A percentile compares a stretch with the other conserved stretches of the same genome.
Conservation (phyloP, 2,329 filamentous ascomycete genomes). For the Penicillium expansum region DNA sequence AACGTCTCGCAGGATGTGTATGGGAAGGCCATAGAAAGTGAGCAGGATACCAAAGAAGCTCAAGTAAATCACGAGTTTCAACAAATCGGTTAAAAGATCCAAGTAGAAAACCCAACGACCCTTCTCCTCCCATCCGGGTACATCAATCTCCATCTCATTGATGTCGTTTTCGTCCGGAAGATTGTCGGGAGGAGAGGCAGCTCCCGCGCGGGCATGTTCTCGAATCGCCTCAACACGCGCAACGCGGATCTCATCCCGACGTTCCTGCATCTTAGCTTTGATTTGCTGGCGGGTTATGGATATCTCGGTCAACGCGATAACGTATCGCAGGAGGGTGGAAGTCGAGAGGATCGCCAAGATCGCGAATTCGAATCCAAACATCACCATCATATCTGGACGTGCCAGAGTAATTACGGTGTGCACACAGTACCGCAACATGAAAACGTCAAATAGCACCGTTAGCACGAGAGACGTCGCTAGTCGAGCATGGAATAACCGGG, state of each 20-base stretch:
- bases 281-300: constrained; percentile 74
- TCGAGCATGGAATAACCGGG: constrained; percentile 79
- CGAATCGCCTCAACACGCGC: constrained; percentile 50
- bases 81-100: constrained; percentile 81
- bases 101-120: constrained; percentile 87
- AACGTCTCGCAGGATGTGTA: constrained; percentile 93
- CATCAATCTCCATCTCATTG: constrained; percentile 91
- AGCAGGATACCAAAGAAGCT: constrained; percentile 92
- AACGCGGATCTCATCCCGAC: constrained; percentile 64
- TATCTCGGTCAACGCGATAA: constrained; percentile 73
- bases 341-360: constrained; percentile 76
- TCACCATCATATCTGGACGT: constrained; percentile 98
- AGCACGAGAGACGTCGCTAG: constrained; percentile 74
- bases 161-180: constrained; percentile 70
- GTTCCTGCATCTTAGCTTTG: constrained; percentile 63
- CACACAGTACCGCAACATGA: constrained; percentile 77
- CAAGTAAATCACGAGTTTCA: constrained; percentile 85
- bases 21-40: constrained; percentile 89
- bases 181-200: constrained; percentile 38
- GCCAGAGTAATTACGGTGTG: constrained; percentile 81
- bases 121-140: constrained; percentile 94
- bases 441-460: constrained; percentile 75
- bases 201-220: constrained; percentile 37
- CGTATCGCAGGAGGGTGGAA: constrained; percentile 76
- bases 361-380: constrained; percentile 98